These are phyloP conservation scores for Eustoma russellianum DNA, from an alignment of 257 asterid species.

Conservation along the genomic window DNA sequence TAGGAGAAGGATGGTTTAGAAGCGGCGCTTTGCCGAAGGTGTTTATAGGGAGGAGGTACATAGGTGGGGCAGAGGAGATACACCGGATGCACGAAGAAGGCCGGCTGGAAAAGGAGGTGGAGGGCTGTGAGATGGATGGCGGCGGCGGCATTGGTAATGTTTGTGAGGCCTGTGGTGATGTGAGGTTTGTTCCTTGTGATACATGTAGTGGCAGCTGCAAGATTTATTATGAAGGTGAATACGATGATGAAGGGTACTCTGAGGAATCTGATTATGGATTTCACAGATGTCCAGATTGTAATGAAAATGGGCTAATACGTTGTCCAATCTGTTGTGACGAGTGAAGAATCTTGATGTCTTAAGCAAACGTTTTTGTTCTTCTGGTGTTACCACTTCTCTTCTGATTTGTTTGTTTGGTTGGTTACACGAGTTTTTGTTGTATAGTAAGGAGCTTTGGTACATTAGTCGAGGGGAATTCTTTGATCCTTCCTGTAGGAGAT, in stretches of 20 bases:
- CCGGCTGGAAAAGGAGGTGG: constrained; percentile 54
- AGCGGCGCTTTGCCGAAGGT: constrained; percentile 50
- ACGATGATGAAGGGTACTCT: constrained; percentile 20
- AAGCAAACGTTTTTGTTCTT: no score
- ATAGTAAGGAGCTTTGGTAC: no score
- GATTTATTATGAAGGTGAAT: constrained; percentile 46
- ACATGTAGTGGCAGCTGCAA: constrained; percentile 93
- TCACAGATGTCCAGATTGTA: constrained; percentile 76
- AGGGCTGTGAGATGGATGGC: constrained; percentile 38
- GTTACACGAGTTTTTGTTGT: no score
- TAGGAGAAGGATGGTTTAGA: constrained; percentile 33
- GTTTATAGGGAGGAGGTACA: constrained; percentile 41
- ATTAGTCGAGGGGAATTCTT: no score
- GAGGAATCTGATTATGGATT: constrained; percentile 53
- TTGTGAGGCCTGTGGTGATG: constrained; percentile 84
- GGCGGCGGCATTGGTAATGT: constrained; percentile 20
- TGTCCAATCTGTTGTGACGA: constrained; percentile 68
- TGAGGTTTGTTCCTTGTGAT: constrained; percentile 83
- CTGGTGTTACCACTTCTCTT: no score
- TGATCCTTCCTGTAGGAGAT: no score
- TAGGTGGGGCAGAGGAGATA: constrained; percentile 87
- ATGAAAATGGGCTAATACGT: constrained; percentile 68
- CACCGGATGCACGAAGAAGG: constrained; percentile 71
- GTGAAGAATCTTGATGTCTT: no score
- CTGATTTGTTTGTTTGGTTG: no score